Conservation (phyloP, 129 eudicot genomes). For the Flaveria sonorensis region DNA sequence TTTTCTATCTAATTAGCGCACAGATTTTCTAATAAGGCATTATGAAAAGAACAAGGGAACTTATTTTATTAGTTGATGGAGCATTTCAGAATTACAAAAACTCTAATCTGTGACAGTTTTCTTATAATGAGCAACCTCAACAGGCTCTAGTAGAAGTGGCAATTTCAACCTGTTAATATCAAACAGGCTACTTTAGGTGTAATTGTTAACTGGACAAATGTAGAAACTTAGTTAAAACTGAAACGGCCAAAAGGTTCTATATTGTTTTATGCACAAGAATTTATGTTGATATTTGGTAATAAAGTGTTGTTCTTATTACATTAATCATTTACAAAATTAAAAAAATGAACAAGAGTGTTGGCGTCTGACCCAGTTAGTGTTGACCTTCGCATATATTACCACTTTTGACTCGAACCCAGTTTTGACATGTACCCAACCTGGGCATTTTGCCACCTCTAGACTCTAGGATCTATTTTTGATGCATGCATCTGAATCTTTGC, state of each 20-base stretch:
- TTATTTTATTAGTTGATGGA: constrained; percentile 10
- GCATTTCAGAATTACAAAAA: constrained; percentile 4
- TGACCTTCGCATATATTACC: neutral
- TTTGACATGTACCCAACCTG: neutral
- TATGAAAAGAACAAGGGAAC: neutral
- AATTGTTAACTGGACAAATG: neutral
- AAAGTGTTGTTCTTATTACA: neutral
- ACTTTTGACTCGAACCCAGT: neutral
- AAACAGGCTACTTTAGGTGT: neutral
- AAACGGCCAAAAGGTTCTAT: neutral
- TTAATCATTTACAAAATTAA: neutral
- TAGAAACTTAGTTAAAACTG: neutral
- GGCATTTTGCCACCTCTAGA: neutral
- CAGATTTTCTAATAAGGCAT: constrained; percentile 1
- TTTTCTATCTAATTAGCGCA: neutral
- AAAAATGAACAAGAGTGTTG: neutral
- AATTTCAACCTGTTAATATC: neutral
- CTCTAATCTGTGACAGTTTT: neutral
- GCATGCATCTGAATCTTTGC: neutral
- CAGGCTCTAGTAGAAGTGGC: neutral
- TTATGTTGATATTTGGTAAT: neutral
- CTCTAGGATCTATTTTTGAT: neutral
- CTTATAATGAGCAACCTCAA: constrained; percentile 2
- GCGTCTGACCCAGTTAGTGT: neutral
- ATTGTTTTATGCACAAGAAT: neutral